These are phyloP conservation scores for Volvox reticuliferus DNA, from an alignment of 139 green algal species.

Conservation along the genomic window DNA sequence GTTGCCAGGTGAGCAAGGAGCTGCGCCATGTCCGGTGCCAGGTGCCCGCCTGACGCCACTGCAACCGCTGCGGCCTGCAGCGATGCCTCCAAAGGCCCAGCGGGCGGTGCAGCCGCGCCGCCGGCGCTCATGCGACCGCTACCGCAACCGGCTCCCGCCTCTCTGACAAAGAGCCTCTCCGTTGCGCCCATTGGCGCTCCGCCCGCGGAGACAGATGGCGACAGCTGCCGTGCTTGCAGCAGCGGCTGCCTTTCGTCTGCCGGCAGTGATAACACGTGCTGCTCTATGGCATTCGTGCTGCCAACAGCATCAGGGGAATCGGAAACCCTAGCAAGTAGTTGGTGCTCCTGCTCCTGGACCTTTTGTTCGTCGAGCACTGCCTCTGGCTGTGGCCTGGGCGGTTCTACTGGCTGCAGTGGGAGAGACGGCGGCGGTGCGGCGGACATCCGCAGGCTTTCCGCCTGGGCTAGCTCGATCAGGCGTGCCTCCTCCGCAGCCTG, in stretches of 20 bases:
- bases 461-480: slow-evolving; percentile 13
- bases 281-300: not conserved
- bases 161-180: not conserved
- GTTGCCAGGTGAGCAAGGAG: slow-evolving; percentile 9
- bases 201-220: no score
- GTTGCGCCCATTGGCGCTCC: no score
- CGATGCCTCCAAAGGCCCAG: not conserved
- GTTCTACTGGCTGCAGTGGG: not conserved
- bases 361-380: no score
- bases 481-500: slow-evolving; percentile 37
- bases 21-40: not conserved
- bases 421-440: slow-evolving; percentile 9
- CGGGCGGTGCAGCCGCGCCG: not conserved
- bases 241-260: not conserved
- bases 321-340: not conserved
- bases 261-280: not conserved
- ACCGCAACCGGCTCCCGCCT: not conserved
- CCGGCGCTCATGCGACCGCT: not conserved
- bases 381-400: not conserved
- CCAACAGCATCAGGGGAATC: not conserved
- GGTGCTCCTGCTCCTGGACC: not conserved
- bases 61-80: slow-evolving; percentile 6
- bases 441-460: slow-evolving; percentile 33
- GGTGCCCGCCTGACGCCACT: not conserved
- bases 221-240: not conserved